These are phyloP conservation scores for Entamoeba histolytica DNA, from an alignment of 208 protist species.

Conservation along the genomic window DNA sequence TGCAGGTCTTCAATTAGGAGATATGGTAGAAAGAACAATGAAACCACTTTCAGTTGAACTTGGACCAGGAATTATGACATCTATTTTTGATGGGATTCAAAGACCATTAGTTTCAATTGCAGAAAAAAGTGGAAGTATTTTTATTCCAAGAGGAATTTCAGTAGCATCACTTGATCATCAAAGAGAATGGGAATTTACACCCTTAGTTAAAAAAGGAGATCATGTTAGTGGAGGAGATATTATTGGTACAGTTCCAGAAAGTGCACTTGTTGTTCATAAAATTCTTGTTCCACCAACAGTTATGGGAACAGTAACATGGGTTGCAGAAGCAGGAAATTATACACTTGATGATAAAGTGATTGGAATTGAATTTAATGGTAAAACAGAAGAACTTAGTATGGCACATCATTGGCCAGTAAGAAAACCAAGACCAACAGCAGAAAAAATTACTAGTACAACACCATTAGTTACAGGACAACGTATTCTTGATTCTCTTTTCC, in stretches of 20 bases:
- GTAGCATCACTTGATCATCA: constrained; percentile 64
- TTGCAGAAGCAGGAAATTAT: constrained; percentile 68
- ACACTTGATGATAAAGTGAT: constrained; percentile 64
- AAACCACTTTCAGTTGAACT: constrained; percentile 95
- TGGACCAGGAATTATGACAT: constrained; percentile 92
- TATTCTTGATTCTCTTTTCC: constrained; percentile 30
- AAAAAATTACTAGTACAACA: constrained; percentile 77
- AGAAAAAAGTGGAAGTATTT: constrained; percentile 73
- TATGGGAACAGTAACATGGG: constrained; percentile 60
- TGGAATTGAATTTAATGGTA: not conserved
- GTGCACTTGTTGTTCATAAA: constrained; percentile 72
- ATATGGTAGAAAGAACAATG: constrained; percentile 88
- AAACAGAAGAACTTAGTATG: constrained; percentile 51
- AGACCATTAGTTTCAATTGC: constrained; percentile 88
- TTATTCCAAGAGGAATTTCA: constrained; percentile 93
- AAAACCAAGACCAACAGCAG: constrained; percentile 42
- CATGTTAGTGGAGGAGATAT: constrained; percentile 80
- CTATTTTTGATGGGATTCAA: constrained; percentile 99
- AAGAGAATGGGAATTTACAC: constrained; percentile 71
- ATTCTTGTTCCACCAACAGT: constrained; percentile 78
- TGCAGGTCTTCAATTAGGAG: constrained; percentile 89
- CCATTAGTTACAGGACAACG: constrained; percentile 86
- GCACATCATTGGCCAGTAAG: constrained; percentile 87
- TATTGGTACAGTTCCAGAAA: constrained; percentile 77
- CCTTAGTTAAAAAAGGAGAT: constrained; percentile 58